phyloP scores from a whole-genome alignment of 441 rosid species.

The Gossypium schwendimanii region DNA sequence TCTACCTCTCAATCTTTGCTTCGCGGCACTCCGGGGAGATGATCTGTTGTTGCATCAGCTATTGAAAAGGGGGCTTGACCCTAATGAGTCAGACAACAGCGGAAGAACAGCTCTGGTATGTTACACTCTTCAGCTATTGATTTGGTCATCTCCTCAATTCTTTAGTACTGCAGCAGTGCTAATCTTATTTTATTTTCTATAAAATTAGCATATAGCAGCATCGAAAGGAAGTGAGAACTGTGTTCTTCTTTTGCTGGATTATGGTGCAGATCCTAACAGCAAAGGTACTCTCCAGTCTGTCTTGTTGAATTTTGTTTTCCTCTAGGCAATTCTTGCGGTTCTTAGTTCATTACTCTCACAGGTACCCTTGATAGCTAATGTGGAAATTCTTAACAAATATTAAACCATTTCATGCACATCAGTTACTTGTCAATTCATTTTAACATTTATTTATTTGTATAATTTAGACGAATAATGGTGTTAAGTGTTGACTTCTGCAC shows the following conservation, averaged over 20 bases:
- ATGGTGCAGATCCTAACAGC: conserved; percentile 65
- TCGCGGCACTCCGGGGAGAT: conserved; percentile 74
- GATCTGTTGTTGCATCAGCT: conserved; percentile 66
- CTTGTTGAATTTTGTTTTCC: neutral
- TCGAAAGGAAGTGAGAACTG: conserved; percentile 61
- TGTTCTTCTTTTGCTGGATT: conserved; percentile 57
- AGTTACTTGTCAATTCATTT: neutral
- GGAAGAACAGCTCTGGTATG: conserved; percentile 67
- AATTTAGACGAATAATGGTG: neutral
- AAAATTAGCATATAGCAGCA: conserved; percentile 67
- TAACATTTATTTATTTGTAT: neutral
- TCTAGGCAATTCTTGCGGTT: neutral
- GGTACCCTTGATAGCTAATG: neutral
- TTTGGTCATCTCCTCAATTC: neutral
- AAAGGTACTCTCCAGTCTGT: conserved; percentile 39
- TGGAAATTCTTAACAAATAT: too few species aligned
- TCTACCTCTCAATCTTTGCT: conserved; percentile 63
- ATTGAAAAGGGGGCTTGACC: conserved; percentile 63
- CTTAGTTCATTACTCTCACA: neutral
- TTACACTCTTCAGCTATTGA: neutral
- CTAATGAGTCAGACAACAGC: conserved; percentile 58
- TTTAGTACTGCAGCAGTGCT: neutral
- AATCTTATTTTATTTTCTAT: neutral
- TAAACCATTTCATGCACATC: too few species aligned
- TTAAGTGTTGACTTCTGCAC: neutral